Evolutionary conservation across 768 basidiomycete genomes (phyloP).

Genomic region (Pleurotus ostreatus): DNA sequence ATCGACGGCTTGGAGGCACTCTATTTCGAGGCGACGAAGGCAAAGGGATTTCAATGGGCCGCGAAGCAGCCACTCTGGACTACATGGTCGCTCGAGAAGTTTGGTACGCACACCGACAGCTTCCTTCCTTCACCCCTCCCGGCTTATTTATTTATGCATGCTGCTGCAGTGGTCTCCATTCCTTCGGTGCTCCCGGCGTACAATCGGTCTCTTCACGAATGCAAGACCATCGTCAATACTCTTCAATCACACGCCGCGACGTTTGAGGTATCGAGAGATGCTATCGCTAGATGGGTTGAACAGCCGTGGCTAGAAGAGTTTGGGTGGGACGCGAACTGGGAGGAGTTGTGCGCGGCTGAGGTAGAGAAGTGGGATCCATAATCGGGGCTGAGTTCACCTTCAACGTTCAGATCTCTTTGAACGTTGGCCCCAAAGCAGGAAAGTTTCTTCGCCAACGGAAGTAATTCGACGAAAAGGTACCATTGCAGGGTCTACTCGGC

Average conservation of each 20-base stretch:
- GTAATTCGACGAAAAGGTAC: too few relatives aligned
- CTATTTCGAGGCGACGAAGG: slow-evolving; percentile 64
- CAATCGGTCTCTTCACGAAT: slow-evolving; percentile 58
- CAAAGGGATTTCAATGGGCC: slow-evolving; percentile 71
- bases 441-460: too few relatives aligned
- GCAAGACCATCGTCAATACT: slow-evolving; percentile 49
- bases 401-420: too few relatives aligned
- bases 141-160: neutral
- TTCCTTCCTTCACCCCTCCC: slow-evolving; percentile 1
- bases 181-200: slow-evolving; percentile 58
- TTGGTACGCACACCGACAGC: slow-evolving; percentile 42
- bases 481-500: too few relatives aligned
- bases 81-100: slow-evolving; percentile 79
- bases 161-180: slow-evolving; percentile 45
- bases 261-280: slow-evolving; percentile 63
- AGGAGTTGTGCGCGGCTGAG: slow-evolving; percentile 50
- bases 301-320: slow-evolving; percentile 64
- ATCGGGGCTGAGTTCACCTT: too few relatives aligned
- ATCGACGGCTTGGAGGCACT: slow-evolving; percentile 64
- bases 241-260: slow-evolving; percentile 63
- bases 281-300: slow-evolving; percentile 54
- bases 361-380: slow-evolving; percentile 42
- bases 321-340: slow-evolving; percentile 46
- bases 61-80: slow-evolving; percentile 72
- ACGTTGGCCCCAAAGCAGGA: too few relatives aligned